Conservation (phyloP, 2,329 filamentous ascomycete genomes). For the Colletotrichum australisinense region DNA sequence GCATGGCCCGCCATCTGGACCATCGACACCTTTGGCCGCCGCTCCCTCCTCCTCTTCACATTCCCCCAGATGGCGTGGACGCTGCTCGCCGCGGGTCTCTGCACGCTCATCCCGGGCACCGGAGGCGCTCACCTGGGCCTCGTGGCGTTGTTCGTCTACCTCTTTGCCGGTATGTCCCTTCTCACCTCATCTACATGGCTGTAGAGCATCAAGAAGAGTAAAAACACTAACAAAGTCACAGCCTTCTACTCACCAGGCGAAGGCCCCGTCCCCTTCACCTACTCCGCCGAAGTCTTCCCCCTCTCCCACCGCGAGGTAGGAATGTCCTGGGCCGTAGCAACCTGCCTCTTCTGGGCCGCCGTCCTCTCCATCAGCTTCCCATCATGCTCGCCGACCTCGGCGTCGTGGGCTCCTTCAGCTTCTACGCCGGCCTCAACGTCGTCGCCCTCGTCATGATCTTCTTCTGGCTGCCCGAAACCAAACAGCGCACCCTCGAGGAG, state of each 20-base stretch:
- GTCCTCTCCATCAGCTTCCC: constrained; percentile 63
- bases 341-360: constrained; percentile 65
- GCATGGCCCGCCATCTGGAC: constrained; percentile 74
- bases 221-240: background rate
- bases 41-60: constrained; percentile 71
- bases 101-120: constrained; percentile 46
- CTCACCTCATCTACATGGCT: background rate
- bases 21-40: constrained; percentile 74
- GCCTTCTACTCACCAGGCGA: constrained; percentile 71
- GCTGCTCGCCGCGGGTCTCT: constrained; percentile 57
- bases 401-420: constrained; percentile 53
- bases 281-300: constrained; percentile 72
- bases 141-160: constrained; percentile 72
- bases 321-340: constrained; percentile 73
- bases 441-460: constrained; percentile 67
- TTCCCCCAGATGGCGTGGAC: constrained; percentile 76
- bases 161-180: constrained; percentile 61
- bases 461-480: constrained; percentile 69
- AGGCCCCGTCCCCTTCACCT: constrained; percentile 71
- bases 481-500: constrained; percentile 64
- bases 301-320: constrained; percentile 72
- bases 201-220: background rate
- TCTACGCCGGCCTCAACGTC: constrained; percentile 67
- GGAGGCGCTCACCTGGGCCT: constrained; percentile 59
- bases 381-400: constrained; percentile 54